Conservation (phyloP, 1,139 yeast species). For the Taiozyma sp. region DNA sequence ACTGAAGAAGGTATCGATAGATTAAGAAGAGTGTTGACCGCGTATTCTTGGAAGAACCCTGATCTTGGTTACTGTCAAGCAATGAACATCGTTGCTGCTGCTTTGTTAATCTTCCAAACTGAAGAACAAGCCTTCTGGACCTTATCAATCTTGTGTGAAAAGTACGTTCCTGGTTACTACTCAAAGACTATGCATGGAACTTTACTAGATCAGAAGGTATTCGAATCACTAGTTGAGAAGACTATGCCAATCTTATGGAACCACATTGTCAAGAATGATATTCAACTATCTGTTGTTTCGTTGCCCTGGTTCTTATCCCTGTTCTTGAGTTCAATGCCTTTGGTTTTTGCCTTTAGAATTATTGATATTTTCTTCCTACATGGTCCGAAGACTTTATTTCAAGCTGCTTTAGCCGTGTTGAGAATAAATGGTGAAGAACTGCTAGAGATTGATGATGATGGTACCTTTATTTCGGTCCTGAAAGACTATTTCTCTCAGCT, state of each 20-base stretch:
- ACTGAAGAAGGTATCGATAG: constrained; percentile 78
- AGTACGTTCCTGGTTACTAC: constrained; percentile 90
- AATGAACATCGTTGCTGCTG: constrained; percentile 97
- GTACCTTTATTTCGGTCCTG: constrained; percentile 79
- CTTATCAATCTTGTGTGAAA: constrained; percentile 75
- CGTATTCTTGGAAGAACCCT: constrained; percentile 96
- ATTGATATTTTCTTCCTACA: constrained; percentile 88
- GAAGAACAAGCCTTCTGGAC: constrained; percentile 99
- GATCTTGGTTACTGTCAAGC: constrained; percentile 99
- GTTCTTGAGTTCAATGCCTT: constrained; percentile 89
- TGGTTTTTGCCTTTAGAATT: constrained; percentile 88
- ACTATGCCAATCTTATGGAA: constrained; percentile 89
- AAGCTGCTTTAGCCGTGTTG: constrained; percentile 86
- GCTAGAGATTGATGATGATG: constrained; percentile 82
- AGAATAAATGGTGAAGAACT: constrained; percentile 84
- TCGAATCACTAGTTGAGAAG: constrained; percentile 83
- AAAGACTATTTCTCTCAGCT: constrained; percentile 77
- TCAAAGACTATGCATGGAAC: constrained; percentile 99
- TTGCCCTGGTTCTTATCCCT: constrained; percentile 95
- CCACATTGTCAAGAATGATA: constrained; percentile 73
- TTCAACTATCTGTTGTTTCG: constrained; percentile 91
- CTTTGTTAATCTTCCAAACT: constrained; percentile 84
- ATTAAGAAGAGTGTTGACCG: constrained; percentile 81
- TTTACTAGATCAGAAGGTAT: constrained; percentile 85
- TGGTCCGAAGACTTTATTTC: constrained; percentile 88